These are phyloP conservation scores for Globisporangium irregulare DNA, from an alignment of 352 stramenopile species.

Conservation along the genomic window DNA sequence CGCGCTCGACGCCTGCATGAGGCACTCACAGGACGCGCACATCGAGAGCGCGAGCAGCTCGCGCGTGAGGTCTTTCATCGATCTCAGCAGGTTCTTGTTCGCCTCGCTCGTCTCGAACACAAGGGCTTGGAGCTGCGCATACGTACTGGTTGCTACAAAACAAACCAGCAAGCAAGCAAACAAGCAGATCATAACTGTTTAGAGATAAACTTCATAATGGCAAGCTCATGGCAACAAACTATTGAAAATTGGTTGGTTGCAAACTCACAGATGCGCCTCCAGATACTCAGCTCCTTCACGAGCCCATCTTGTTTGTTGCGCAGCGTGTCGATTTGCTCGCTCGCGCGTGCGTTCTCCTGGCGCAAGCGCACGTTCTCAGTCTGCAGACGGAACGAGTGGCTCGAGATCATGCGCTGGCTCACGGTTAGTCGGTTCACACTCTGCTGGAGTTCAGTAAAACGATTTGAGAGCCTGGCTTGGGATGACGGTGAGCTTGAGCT, in stretches of 20 bases:
- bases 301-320: conserved; percentile 25
- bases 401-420: conserved; percentile 30
- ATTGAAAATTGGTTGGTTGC: background rate
- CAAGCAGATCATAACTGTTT: background rate
- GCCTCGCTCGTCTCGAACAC: conserved; percentile 7
- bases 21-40: conserved; percentile 2
- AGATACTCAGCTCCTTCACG: conserved; percentile 24
- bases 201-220: background rate
- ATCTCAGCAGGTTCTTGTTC: background rate
- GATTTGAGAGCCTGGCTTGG: conserved; percentile 9
- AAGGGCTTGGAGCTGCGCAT: conserved; percentile 9
- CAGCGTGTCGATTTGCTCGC: conserved; percentile 19
- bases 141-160: conserved; percentile 9
- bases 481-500: background rate
- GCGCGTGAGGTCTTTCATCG: conserved; percentile 6
- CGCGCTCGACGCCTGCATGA: background rate
- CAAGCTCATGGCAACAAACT: background rate
- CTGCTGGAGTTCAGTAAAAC: conserved; percentile 22
- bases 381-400: conserved; percentile 33
- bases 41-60: conserved; percentile 2
- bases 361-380: conserved; percentile 22
- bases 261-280: conserved; percentile 37
- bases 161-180: background rate
- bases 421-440: conserved; percentile 21
- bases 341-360: conserved; percentile 27